These are phyloP conservation scores for Sanchytrium tribonematis DNA, from an alignment of 371 early-diverging fungal species.

Conservation along the genomic window DNA sequence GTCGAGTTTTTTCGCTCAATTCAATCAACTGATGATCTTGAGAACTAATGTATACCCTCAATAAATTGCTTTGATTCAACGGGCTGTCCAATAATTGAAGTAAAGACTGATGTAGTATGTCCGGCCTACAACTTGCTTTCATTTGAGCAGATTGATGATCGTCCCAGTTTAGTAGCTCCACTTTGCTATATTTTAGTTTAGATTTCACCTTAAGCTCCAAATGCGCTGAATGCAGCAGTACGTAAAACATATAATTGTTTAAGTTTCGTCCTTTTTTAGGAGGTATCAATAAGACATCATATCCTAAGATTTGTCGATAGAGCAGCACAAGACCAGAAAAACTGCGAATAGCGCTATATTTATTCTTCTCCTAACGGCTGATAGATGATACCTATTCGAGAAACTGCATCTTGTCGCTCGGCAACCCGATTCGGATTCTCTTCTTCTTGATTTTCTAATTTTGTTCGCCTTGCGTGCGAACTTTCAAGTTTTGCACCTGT, in stretches of 20 bases:
- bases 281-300: no score
- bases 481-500: no score
- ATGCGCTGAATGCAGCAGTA: neutral
- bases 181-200: neutral
- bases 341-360: no score
- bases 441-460: no score
- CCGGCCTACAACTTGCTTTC: slow-evolving; percentile 69
- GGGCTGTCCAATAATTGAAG: slow-evolving; percentile 87
- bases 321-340: no score
- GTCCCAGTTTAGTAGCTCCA: slow-evolving; percentile 17
- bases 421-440: no score
- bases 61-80: slow-evolving; percentile 75
- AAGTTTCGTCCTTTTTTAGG: no score
- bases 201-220: neutral
- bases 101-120: slow-evolving; percentile 91
- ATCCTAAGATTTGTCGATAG: no score
- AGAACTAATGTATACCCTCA: slow-evolving; percentile 86
- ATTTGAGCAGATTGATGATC: slow-evolving; percentile 69
- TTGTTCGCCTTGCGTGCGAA: no score
- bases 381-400: no score
- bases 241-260: neutral
- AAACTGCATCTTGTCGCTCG: no score
- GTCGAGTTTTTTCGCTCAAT: slow-evolving; percentile 82
- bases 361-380: no score
- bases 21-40: slow-evolving; percentile 79